Base-by-base conservation (phyloP, 768 basidiomycete genomes). In the Jaapia argillacea region DNA sequence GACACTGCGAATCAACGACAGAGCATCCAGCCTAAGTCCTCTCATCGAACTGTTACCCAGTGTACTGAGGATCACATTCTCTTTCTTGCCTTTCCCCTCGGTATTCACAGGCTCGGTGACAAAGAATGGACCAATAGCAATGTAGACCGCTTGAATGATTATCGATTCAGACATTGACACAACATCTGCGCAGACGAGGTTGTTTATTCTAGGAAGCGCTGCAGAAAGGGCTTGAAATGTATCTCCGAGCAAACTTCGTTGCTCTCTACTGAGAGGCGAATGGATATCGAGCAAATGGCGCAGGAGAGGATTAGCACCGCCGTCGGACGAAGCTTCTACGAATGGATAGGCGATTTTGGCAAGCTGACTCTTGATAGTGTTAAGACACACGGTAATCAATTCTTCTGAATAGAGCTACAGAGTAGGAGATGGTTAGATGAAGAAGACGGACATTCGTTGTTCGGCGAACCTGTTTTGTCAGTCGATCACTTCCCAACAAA, bases 61-160 rank as follows among this genome's bases (percentile, higher is more conserved):
- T 0, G 81, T 84, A 53, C 66, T 72, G 49, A 81, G 61, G 3
- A 87, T 63, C 4, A 75, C 66, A 41, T 61, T 71, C 28, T 72
- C 76, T 53, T 77, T 82, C 63, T 75, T 76, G 24, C 67, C 69
- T 52, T 71, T 78, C 7, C 64, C 58, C 38, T 79, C 76, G 0
- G 69, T 21, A 16, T 16, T 33, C 16, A 10, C 66, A 10, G 68
- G 65, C 33, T 89, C 88, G n/a, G 78, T 77, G 4, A 90, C 79
- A 55, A 98, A 98, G 59, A 98, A 92, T 0, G 94, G 93, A 5
- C 87, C 88, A 50, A 97, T 90, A 3, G 91, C 78, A 41, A 97
- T 83, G 60, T 94, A 98, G 3, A 96, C 86, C 0, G 83, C 81
- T 51, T 88, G 82, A 41, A 97, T 96, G 54, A 97, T 85, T 51